phyloP scores from a whole-genome alignment of 805 yeast species.

The Saturnispora besseyi region DNA sequence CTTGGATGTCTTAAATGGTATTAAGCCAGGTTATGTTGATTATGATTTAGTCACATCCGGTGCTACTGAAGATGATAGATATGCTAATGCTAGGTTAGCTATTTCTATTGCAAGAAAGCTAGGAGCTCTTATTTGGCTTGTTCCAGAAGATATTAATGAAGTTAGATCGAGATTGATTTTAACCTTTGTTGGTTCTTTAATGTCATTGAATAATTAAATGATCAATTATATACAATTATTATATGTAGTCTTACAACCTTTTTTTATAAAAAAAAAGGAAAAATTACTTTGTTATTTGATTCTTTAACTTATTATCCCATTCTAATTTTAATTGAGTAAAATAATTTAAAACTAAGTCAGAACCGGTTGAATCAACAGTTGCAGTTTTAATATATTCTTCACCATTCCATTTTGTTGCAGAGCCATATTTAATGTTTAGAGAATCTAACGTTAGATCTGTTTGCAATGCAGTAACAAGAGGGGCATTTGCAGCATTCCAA shows the following conservation, averaged over 20 bases:
- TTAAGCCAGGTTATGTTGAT: constrained; percentile 97
- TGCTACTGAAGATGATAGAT: constrained; percentile 70
- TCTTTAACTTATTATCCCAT: constrained; percentile 69
- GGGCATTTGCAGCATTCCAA: constrained; percentile 83
- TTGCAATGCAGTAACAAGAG: constrained; percentile 52
- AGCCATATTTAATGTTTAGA: constrained; percentile 57
- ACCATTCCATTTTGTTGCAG: constrained; percentile 61
- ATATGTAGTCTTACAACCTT: background rate
- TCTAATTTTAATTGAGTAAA: constrained; percentile 45
- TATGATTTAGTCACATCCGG: constrained; percentile 84
- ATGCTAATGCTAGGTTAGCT: constrained; percentile 93
- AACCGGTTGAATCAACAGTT: constrained; percentile 56
- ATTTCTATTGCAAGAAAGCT: constrained; percentile 96
- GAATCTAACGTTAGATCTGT: constrained; percentile 36
- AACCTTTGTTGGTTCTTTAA: constrained; percentile 91
- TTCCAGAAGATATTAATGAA: constrained; percentile 98
- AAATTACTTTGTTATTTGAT: constrained; percentile 45
- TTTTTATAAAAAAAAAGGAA: background rate
- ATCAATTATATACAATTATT: background rate
- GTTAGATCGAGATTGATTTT: constrained; percentile 89
- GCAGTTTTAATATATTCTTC: constrained; percentile 48
- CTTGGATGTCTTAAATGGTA: constrained; percentile 82
- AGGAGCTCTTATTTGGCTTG: constrained; percentile 97
- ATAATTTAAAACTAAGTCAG: constrained; percentile 56
- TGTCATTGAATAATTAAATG: constrained; percentile 44